A percentile compares a stretch with the other conserved stretches of the same genome.
These are phyloP conservation scores for Penicillium simplicissimum DNA, from an alignment of 495 filamentous ascomycete genomes.

Conservation along the genomic window DNA sequence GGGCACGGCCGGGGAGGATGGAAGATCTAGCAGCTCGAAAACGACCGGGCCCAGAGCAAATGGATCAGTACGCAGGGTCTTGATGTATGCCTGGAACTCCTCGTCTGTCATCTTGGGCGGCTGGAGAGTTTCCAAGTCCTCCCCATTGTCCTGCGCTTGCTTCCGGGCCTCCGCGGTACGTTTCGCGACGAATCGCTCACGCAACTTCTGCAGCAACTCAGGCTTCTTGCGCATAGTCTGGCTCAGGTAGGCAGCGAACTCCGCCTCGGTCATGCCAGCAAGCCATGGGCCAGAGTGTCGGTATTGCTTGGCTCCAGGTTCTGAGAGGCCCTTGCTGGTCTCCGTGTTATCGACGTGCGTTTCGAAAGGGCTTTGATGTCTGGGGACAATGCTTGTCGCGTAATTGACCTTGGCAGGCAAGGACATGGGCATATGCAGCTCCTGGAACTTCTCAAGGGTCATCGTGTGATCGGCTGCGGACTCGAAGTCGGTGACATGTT, in stretches of 20 bases:
- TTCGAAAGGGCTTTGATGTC: slow-evolving; percentile 55
- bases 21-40: slow-evolving; percentile 52
- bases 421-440: slow-evolving; percentile 68
- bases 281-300: slow-evolving; percentile 74
- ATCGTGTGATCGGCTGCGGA: slow-evolving; percentile 80
- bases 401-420: slow-evolving; percentile 40
- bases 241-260: slow-evolving; percentile 69
- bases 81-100: slow-evolving; percentile 61
- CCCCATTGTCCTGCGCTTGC: slow-evolving; percentile 51
- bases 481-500: slow-evolving; percentile 89
- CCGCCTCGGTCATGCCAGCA: slow-evolving; percentile 67
- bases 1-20: slow-evolving; percentile 42
- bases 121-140: slow-evolving; percentile 33
- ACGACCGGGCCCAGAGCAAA: slow-evolving; percentile 45
- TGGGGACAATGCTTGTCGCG: slow-evolving; percentile 32
- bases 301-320: slow-evolving; percentile 39
- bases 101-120: slow-evolving; percentile 55
- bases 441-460: slow-evolving; percentile 84
- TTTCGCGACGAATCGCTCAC: slow-evolving; percentile 41
- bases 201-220: slow-evolving; percentile 64
- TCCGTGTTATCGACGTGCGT: slow-evolving; percentile 49
- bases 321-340: slow-evolving; percentile 31
- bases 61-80: slow-evolving; percentile 57
- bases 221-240: slow-evolving; percentile 58
- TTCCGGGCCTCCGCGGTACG: slow-evolving; percentile 43